Conservation (phyloP, 192 early-diverging fungal species). For the Gamsiella multidivaricata region DNA sequence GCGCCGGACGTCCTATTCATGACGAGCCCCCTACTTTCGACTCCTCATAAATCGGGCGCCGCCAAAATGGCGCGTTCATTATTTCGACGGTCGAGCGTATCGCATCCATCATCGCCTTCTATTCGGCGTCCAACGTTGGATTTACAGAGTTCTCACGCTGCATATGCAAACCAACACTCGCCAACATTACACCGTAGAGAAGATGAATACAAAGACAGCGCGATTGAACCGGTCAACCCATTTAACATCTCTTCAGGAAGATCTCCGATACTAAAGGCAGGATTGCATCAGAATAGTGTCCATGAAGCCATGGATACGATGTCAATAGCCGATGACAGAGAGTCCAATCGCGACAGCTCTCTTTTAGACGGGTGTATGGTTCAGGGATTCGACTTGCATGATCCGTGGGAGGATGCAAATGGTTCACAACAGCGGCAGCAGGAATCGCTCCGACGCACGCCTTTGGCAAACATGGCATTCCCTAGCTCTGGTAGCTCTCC, state of each 20-base stretch:
- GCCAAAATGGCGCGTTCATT: constrained; percentile 31
- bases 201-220: neutral
- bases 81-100: constrained; percentile 19
- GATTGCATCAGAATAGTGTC: neutral
- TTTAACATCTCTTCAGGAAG: neutral
- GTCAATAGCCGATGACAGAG: constrained; percentile 7
- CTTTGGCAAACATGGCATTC: neutral
- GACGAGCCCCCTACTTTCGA: constrained; percentile 13
- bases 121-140: neutral
- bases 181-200: neutral
- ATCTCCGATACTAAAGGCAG: neutral
- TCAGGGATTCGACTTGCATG: constrained; percentile 14
- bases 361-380: neutral
- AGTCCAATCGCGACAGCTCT: neutral
- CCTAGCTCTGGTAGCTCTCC: neutral
- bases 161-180: neutral
- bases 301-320: constrained; percentile 34
- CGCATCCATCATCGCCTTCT: constrained; percentile 6
- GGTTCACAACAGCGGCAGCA: neutral
- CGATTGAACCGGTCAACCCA: neutral
- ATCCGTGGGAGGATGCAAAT: neutral
- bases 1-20: neutral
- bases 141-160: neutral
- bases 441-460: neutral
- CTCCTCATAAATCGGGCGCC: constrained; percentile 32